Percentiles rank a stretch among this genome's conserved stretches.
Evolutionary conservation across 495 filamentous ascomycete species (phyloP).

Genomic region (Aspergillus sclerotiicarbonarius): DNA sequence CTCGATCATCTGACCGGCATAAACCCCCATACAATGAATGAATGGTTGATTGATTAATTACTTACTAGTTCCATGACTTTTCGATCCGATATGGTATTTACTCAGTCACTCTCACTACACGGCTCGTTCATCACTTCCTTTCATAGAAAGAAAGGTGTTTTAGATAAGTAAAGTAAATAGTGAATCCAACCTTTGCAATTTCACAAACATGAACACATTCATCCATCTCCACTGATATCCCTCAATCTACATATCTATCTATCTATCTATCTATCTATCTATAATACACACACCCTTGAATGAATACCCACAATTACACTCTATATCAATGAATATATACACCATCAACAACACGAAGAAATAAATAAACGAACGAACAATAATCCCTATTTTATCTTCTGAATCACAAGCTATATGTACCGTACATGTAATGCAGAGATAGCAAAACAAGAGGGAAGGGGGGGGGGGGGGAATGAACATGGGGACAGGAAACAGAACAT

Average conservation of each 20-base stretch:
- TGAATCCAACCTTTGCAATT: too few relatives aligned
- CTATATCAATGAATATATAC: too few relatives aligned
- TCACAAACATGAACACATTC: background rate
- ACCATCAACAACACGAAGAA: background rate
- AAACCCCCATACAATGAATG: too few relatives aligned
- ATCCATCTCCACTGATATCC: background rate
- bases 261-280: too few relatives aligned
- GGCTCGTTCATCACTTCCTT: too few relatives aligned
- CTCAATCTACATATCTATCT: background rate
- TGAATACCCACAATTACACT: background rate
- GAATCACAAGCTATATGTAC: slow-evolving; percentile 12
- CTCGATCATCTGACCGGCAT: too few relatives aligned
- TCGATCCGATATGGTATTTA: too few relatives aligned
- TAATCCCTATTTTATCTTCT: slow-evolving; percentile 3
- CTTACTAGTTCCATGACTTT: too few relatives aligned
- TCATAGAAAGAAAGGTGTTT: too few relatives aligned
- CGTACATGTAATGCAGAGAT: slow-evolving; percentile 10
- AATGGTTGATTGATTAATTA: too few relatives aligned
- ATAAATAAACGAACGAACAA: background rate
- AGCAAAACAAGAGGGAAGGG: background rate
- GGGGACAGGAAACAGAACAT: background rate
- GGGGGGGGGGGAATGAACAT: background rate
- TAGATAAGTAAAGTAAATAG: too few relatives aligned
- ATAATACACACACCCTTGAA: background rate
- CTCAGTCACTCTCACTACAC: too few relatives aligned